These are phyloP conservation scores for Lipomyces mesembrius DNA, from an alignment of 805 yeast genomes.

Conservation along the genomic window DNA sequence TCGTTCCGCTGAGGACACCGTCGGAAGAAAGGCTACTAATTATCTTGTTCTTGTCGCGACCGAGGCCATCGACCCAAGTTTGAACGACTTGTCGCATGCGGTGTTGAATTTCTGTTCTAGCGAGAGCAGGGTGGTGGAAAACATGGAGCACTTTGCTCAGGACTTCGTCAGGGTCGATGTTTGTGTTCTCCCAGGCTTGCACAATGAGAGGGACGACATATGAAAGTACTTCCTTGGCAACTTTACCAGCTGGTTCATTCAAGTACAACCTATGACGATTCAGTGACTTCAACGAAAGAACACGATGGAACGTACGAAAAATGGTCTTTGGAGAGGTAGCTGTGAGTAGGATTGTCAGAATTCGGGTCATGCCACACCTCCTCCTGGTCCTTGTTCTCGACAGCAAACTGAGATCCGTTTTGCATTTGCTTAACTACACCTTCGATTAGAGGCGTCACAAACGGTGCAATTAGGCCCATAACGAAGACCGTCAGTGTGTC, in stretches of 20 bases:
- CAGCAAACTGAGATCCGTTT: constrained; percentile 34
- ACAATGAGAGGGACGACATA: constrained; percentile 36
- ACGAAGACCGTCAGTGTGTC: constrained; percentile 38
- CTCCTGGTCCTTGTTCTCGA: constrained; percentile 37
- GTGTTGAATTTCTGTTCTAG: constrained; percentile 30
- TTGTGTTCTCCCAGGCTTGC: constrained; percentile 35
- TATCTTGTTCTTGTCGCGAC: constrained; percentile 17
- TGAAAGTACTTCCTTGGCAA: constrained; percentile 33
- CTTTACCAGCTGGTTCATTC: constrained; percentile 39
- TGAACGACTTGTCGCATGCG: constrained; percentile 32
- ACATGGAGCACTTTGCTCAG: constrained; percentile 32
- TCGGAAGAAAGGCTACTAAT: constrained; percentile 28
- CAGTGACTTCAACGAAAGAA: background rate
- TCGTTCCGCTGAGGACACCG: constrained; percentile 33
- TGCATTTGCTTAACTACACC: constrained; percentile 29
- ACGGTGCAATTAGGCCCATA: constrained; percentile 39
- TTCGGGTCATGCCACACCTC: constrained; percentile 39
- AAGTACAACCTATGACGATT: constrained; percentile 19
- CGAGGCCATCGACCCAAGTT: constrained; percentile 32
- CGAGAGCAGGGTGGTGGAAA: constrained; percentile 38
- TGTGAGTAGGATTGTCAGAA: constrained; percentile 37
- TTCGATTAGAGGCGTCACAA: constrained; percentile 37
- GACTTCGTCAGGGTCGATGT: constrained; percentile 29
- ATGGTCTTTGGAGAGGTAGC: constrained; percentile 40
- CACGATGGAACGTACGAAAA: constrained; percentile 23